Percentiles rank a stretch among this genome's conserved stretches.
phyloP scores from a whole-genome alignment of 495 filamentous ascomycete species.

The Copromyces sp. region DNA sequence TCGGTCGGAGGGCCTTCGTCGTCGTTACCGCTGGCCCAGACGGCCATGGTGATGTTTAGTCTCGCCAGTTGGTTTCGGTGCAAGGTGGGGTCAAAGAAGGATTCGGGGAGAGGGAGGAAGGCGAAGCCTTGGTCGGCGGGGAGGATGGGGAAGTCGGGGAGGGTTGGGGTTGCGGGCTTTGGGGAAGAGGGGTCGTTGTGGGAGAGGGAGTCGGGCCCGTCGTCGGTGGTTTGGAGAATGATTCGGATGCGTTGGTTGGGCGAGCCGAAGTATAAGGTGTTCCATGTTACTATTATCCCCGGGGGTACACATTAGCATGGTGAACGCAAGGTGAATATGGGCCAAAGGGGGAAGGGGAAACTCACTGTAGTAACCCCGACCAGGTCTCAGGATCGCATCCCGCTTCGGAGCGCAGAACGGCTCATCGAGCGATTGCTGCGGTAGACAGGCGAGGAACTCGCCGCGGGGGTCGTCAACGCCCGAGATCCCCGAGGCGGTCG shows the following conservation, averaged over 20 bases:
- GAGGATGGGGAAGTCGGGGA: slow-evolving; percentile 15
- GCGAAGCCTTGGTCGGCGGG: background rate
- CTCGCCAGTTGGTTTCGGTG: background rate
- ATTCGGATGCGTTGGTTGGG: background rate
- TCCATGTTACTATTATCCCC: slow-evolving; percentile 20
- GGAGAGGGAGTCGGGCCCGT: background rate
- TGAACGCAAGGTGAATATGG: background rate
- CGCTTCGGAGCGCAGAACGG: slow-evolving; percentile 21
- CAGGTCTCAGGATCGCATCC: slow-evolving; percentile 13
- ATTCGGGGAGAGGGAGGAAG: slow-evolving; percentile 1
- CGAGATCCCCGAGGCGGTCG: slow-evolving; percentile 10
- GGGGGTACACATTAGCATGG: background rate
- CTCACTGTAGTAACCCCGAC: slow-evolving; percentile 22
- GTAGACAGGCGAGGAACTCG: slow-evolving; percentile 18
- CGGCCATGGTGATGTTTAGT: background rate
- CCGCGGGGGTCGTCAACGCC: slow-evolving; percentile 5
- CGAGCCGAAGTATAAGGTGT: slow-evolving; percentile 9
- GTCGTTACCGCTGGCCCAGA: background rate
- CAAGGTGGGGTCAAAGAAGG: slow-evolving; percentile 1
- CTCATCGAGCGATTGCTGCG: slow-evolving; percentile 8
- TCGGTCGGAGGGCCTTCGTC: background rate
- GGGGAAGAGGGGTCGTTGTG: slow-evolving; percentile 1
- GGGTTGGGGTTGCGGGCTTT: slow-evolving; percentile 13
- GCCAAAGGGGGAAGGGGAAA: background rate
- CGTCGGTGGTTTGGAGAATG: slow-evolving; percentile 5